Percentiles rank a stretch among this genome's conserved stretches.
These are phyloP conservation scores for Tephrocybe sp. DNA, from an alignment of 768 basidiomycete genomes.

Conservation along the genomic window DNA sequence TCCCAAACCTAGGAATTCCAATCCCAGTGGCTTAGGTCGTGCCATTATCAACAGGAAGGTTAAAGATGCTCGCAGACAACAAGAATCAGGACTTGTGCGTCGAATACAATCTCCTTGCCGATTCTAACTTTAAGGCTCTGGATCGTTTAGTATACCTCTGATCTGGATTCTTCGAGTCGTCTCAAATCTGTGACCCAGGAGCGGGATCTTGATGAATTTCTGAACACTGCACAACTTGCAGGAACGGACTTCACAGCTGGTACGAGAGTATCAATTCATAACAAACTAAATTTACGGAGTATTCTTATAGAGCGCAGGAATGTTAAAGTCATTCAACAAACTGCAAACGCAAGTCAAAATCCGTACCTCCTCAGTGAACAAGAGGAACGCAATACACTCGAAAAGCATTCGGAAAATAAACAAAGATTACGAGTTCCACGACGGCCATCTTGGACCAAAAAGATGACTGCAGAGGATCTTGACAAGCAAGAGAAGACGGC, in stretches of 20 bases:
- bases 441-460: conserved; percentile 85
- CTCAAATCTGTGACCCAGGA: conserved; percentile 96
- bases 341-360: conserved; percentile 59
- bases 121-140: not conserved
- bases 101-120: not conserved
- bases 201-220: conserved; percentile 90
- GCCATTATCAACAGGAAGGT: conserved; percentile 93
- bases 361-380: conserved; percentile 81
- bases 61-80: conserved; percentile 64
- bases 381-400: conserved; percentile 74
- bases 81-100: conserved; percentile 68
- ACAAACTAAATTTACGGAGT: conserved; percentile 4
- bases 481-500: conserved; percentile 88
- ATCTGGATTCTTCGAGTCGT: conserved; percentile 61
- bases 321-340: conserved; percentile 71
- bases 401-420: conserved; percentile 73
- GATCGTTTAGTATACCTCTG: conserved; percentile 64
- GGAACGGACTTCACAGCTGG: conserved; percentile 96
- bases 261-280: conserved; percentile 28
- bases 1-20: conserved; percentile 56
- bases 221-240: conserved; percentile 92
- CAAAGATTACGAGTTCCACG: conserved; percentile 81
- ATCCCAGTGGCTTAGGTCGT: conserved; percentile 84
- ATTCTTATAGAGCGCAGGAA: conserved; percentile 63
- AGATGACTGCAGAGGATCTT: conserved; percentile 71